These are phyloP conservation scores for Pouteria glomerata DNA, from an alignment of 148 eudicot species.

Conservation along the genomic window DNA sequence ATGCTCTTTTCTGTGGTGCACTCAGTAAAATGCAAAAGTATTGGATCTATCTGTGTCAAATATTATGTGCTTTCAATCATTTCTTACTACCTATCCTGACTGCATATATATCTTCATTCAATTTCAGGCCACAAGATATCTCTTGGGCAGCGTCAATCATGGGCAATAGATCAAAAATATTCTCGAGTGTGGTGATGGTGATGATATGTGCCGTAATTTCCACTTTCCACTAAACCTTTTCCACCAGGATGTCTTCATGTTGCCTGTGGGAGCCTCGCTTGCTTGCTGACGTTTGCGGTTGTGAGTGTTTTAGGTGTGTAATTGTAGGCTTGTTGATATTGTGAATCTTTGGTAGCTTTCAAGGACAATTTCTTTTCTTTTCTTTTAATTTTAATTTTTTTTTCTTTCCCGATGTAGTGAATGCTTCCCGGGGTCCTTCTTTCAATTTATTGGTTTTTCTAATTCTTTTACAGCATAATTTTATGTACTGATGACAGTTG, in stretches of 20 bases:
- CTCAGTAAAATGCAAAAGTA: conserved; percentile 69
- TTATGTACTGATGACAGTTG: conserved; percentile 14
- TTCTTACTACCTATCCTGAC: neutral
- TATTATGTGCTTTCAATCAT: neutral
- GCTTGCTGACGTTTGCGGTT: conserved; percentile 27
- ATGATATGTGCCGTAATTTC: conserved; percentile 23
- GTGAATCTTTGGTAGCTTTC: neutral
- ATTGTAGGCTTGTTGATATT: conserved; percentile 31
- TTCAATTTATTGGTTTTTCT: conserved; percentile 19
- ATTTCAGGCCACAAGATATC: conserved; percentile 59
- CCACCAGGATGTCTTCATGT: neutral
- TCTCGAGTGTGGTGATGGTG: conserved; percentile 37
- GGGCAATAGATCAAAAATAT: conserved; percentile 21
- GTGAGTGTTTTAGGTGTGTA: conserved; percentile 12
- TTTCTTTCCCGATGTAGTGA: neutral
- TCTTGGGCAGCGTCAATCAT: conserved; percentile 36
- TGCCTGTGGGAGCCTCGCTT: conserved; percentile 32
- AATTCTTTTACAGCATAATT: conserved; percentile 26
- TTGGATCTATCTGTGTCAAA: neutral
- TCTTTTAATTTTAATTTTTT: neutral
- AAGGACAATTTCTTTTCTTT: neutral
- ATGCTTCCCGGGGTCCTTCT: conserved; percentile 1
- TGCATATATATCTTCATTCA: neutral
- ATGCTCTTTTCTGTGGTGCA: conserved; percentile 81
- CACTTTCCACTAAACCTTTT: conserved; percentile 25